Evolutionary conservation across 208 protist genomes (phyloP), one percentile per base, ranked within the genome.

Genomic region (Leishmania guyanensis): DNA sequence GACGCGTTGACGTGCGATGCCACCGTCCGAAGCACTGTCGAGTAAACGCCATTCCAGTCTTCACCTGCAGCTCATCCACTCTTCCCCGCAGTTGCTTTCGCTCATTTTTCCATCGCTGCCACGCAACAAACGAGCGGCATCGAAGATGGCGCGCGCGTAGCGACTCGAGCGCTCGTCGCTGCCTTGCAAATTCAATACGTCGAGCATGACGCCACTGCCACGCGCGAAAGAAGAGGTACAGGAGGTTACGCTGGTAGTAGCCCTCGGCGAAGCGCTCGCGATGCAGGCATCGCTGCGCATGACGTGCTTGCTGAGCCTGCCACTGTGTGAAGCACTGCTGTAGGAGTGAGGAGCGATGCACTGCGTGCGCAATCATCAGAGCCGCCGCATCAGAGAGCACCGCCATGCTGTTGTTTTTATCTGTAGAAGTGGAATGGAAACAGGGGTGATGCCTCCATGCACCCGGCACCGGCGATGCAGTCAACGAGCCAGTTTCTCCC

Each of bases 201-300:
- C 48, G 68, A 46, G 65, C n/a, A 58, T 85, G 77, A 48, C 81
- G 79, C 91, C 91, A 94, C 75, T 91, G 87, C 91, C 91, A 94
- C 43, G 89, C 91, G 20, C 91, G 91, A 56, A 92, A 94, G 71
- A 92, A 84, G 26, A 92, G 56, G 70, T 89, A 92, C 36, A 72
- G 48, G 22, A 90, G 66, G 20, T 82, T 84, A 17, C 74, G 82
- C 29, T 60, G 74, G 73, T 87, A 86, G 79, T 88, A 92, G 58
- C 81, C 78, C 29, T 74, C 75, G 16, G 91, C 88, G 22, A 91
- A 82, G 53, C n/a, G 58, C 16, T 73, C 70, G 22, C 73, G 79
- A 39, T 80, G 79, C 22, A 68, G 79, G 54, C 82, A 81, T 39
- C 36, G 39, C 51, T 71, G 60, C 58, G 58, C 43, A 14, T 76